Percentiles rank a stretch among this genome's conserved stretches.
Evolutionary conservation across 2,329 filamentous ascomycete species (phyloP).

Genomic region (Fusarium sp.): DNA sequence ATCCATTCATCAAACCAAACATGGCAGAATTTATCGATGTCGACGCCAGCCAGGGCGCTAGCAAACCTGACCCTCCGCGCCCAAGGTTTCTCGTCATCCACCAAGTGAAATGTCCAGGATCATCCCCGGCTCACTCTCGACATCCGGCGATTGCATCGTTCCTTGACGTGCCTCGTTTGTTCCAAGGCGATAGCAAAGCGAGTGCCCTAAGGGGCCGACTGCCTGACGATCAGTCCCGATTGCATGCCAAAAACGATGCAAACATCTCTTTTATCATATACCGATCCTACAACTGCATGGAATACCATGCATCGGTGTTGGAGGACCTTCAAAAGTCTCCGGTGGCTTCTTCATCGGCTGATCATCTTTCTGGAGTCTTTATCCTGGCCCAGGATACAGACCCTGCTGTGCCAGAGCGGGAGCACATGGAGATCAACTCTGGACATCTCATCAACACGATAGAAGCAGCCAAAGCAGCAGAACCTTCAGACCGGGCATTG

Average conservation of each 20-base stretch:
- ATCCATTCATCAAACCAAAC: too few relatives aligned
- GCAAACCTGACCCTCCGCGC: not conserved
- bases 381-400: not conserved
- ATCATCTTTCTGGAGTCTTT: not conserved
- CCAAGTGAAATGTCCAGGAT: not conserved
- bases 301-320: not conserved
- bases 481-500: not conserved
- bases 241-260: not conserved
- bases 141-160: not conserved
- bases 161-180: constrained; percentile 5
- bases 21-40: too few relatives aligned
- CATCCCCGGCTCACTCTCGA: constrained; percentile 1
- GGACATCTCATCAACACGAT: not conserved
- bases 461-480: not conserved
- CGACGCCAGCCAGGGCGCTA: too few relatives aligned
- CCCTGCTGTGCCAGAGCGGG: not conserved
- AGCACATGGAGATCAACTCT: not conserved
- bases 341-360: not conserved
- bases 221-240: not conserved
- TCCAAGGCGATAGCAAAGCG: constrained; percentile 1
- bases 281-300: constrained; percentile 1
- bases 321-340: not conserved
- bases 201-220: not conserved
- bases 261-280: constrained; percentile 1
- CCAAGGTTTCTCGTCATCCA: not conserved